These are phyloP conservation scores for Casuarina cunninghamiana DNA, from an alignment of 306 rosid genomes.

Conservation along the genomic window DNA sequence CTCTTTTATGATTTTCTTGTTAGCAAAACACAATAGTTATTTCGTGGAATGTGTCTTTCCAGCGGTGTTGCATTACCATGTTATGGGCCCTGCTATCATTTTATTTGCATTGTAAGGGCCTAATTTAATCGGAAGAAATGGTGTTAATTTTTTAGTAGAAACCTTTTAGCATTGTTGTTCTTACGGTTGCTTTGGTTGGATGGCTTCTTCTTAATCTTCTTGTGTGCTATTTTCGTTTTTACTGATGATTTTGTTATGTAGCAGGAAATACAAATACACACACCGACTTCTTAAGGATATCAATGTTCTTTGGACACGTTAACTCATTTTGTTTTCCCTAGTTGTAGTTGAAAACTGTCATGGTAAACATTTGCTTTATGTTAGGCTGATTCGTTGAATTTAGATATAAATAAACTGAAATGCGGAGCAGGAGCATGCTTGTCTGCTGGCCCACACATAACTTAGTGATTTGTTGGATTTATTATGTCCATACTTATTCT, in stretches of 20 bases:
- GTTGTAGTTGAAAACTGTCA: neutral
- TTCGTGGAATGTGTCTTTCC: neutral
- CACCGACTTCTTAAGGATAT: neutral
- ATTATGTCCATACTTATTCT: neutral
- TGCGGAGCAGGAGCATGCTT: neutral
- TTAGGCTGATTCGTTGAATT: neutral
- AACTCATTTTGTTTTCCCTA: neutral
- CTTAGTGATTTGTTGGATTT: neutral
- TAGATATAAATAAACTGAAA: neutral
- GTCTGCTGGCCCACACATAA: neutral
- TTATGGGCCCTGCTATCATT: neutral
- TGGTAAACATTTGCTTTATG: neutral
- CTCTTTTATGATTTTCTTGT: neutral
- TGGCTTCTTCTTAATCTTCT: neutral
- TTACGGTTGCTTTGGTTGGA: neutral
- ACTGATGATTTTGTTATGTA: neutral
- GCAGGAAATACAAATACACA: neutral
- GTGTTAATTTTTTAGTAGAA: neutral
- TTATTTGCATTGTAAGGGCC: neutral
- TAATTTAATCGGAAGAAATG: too few relatives aligned
- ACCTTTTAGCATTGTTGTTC: constrained; percentile 1
- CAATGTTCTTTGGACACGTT: neutral
- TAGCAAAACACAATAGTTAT: neutral
- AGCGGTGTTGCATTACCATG: neutral
- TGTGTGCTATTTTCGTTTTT: neutral